Evolutionary conservation across 352 stramenopile species (phyloP), one percentile per base, ranked within the genome.

Genomic region (Phytophthora cryptogea): DNA sequence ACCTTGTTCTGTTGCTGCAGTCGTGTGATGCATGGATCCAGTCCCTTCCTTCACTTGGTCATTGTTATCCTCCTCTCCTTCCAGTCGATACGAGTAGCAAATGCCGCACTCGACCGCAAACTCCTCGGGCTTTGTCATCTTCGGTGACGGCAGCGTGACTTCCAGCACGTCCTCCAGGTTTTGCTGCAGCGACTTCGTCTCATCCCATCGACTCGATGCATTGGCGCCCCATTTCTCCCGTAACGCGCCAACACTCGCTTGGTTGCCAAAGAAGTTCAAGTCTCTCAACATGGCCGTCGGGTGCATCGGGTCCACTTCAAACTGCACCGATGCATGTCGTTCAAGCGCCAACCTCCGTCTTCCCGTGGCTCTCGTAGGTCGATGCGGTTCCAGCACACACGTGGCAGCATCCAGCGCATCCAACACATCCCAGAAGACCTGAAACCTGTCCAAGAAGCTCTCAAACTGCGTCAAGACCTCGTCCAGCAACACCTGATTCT

Each of bases 21-120:
- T 5, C n/a, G 44, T 51, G 6, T 14, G n/a, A 37, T 57, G 48
- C 14, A 45, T 41, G 2, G 37, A 20, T 0, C 16, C 32, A 27
- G 7, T 27, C 16, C 28, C 17, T 7, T 48, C 14, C n/a, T 63
- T 35, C 3, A 3, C n/a, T 40, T 63, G 27, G 11, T 59, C 13
- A 5, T 59, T 49, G 3, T 63, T 39, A 0, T 64, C 51, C 1
- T 73, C 68, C 3, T 74, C 66, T 3, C 67, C 45, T 3, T 90
- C 78, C 9, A 90, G 62, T 0, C 83, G 80, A 47, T 95, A 95
- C 57, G 70, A 85, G 60, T 97, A 97, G 70, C 89, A 97, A 58
- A 97, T 96, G 35, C 89, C 89, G 44, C 89, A 96, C 63, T 97
- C 89, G 14, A 88, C 53, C 3, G 79, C 79, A 57, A 95, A 94